Conservation (phyloP, 164 flowering plant species). For the Santalum album region DNA sequence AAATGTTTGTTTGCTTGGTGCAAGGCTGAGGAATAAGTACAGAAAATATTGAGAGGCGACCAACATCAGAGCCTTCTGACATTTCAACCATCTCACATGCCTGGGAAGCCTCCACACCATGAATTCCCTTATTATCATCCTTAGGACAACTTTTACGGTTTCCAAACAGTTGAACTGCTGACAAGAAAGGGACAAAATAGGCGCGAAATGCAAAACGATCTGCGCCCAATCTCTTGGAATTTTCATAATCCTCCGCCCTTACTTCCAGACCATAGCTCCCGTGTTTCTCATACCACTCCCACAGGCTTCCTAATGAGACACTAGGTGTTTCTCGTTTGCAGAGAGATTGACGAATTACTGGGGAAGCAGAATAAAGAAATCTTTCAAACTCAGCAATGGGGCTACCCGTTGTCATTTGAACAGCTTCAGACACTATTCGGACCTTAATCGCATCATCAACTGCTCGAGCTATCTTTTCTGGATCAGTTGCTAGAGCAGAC, state of each 20-base stretch:
- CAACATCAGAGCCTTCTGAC: slow-evolving; percentile 12
- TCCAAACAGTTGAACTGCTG: slow-evolving; percentile 72
- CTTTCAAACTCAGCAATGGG: slow-evolving; percentile 67
- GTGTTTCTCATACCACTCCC: slow-evolving; percentile 76
- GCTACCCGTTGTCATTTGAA: slow-evolving; percentile 34
- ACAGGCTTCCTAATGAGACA: slow-evolving; percentile 38
- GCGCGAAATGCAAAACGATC: slow-evolving; percentile 30
- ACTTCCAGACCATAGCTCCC: slow-evolving; percentile 70
- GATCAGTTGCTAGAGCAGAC: slow-evolving; percentile 9
- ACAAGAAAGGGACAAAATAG: slow-evolving; percentile 67
- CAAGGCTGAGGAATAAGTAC: slow-evolving; percentile 28
- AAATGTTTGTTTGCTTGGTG: slow-evolving; percentile 8
- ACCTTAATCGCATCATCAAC: slow-evolving; percentile 32
- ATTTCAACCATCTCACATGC: slow-evolving; percentile 7
- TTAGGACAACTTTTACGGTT: slow-evolving; percentile 12
- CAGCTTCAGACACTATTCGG: slow-evolving; percentile 44
- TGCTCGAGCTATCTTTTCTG: slow-evolving; percentile 22
- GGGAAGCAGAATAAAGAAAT: slow-evolving; percentile 45
- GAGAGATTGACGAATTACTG: slow-evolving; percentile 30
- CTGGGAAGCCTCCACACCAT: slow-evolving; percentile 12
- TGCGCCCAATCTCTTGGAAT: slow-evolving; percentile 24
- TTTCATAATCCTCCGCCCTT: slow-evolving; percentile 29
- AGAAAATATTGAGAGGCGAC: slow-evolving; percentile 17
- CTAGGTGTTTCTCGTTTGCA: slow-evolving; percentile 46
- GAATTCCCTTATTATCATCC: slow-evolving; percentile 2